phyloP scores from a whole-genome alignment of 805 yeast genomes.

The Yueomyces sp. region DNA sequence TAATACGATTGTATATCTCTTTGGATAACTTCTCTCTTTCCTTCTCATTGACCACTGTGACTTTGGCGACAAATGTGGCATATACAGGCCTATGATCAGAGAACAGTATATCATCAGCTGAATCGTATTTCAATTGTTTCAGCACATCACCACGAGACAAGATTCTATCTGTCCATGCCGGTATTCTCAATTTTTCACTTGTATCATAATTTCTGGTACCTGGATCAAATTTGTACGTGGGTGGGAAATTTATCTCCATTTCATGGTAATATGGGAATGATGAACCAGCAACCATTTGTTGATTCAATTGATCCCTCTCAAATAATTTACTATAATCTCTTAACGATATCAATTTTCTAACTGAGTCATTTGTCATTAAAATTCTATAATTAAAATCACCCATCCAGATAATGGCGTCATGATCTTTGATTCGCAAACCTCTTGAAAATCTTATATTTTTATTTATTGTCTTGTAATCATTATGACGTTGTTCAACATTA shows the following conservation, averaged over 20 bases:
- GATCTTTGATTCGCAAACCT: conserved; percentile 48
- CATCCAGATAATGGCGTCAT: conserved; percentile 75
- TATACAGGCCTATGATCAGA: conserved; percentile 90
- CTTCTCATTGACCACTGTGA: conserved; percentile 51
- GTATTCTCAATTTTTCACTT: conserved; percentile 82
- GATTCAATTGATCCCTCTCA: conserved; percentile 64
- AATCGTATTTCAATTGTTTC: conserved; percentile 45
- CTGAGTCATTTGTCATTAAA: conserved; percentile 55
- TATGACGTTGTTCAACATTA: conserved; percentile 70
- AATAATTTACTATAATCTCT: conserved; percentile 40
- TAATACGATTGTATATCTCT: conserved; percentile 41
- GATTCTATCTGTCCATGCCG: conserved; percentile 96
- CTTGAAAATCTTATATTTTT: conserved; percentile 55
- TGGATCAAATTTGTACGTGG: conserved; percentile 90
- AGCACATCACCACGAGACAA: conserved; percentile 50
- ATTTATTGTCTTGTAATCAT: conserved; percentile 69
- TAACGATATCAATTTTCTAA: conserved; percentile 38
- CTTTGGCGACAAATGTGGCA: conserved; percentile 51
- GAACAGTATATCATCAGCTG: conserved; percentile 42
- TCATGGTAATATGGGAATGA: conserved; percentile 76
- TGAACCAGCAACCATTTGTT: conserved; percentile 63
- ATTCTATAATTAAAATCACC: conserved; percentile 92
- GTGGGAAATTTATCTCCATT: conserved; percentile 65
- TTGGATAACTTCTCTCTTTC: conserved; percentile 36
- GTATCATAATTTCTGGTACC: conserved; percentile 76